Base-by-base conservation (phyloP, 768 basidiomycete genomes). In the Vishniacozyma victoriae region DNA sequence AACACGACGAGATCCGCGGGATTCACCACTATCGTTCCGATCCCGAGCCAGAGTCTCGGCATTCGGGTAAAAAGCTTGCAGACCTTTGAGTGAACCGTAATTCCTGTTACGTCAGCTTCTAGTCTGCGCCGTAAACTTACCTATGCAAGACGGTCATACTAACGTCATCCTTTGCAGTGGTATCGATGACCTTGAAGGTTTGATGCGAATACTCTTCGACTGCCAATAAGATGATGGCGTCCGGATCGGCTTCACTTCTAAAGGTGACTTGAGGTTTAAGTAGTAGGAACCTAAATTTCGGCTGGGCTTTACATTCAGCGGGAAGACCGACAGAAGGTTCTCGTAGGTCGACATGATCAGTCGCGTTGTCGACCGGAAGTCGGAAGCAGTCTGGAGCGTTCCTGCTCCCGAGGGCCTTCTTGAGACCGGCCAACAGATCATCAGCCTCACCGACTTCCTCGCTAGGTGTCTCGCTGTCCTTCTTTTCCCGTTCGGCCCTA, bases 241-340 rank as follows among this genome's bases (percentile, higher is more conserved):
- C 54, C 15, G 80, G 80, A 24, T 75, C 71, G 15, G 75, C 67
- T 31, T 83, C 80, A 52, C 82, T 85, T 16, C 80, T 77, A 22
- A 95, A 73, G 9, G 89, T 81, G 43, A 97, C 80, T 64, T 97
- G 92, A 12, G 92, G 90, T 61, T 91, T 91, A 50, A 93, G 74
- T 26, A 96, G 77, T n/a, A 90, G 76, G 63, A 86, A 85, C 63
- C 90, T 81, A 35, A 82, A 81, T 58, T 85, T 85, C 2, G 63
- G 55, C 43, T 75, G 56, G 24, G 73, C 57, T 3, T 54, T 45
- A 45, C 64, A 71, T 7, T 60, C 54, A 3, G 64, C 57, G 2
- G 69, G 72, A 3, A 76, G 42, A 13, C 68, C 67, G 4, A 56
- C 29, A 22, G 33, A 25, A 3, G 53, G 29, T 37, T 53, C 31